These are phyloP conservation scores for Kodamaea leandrae DNA, from an alignment of 805 yeast genomes.

Conservation along the genomic window DNA sequence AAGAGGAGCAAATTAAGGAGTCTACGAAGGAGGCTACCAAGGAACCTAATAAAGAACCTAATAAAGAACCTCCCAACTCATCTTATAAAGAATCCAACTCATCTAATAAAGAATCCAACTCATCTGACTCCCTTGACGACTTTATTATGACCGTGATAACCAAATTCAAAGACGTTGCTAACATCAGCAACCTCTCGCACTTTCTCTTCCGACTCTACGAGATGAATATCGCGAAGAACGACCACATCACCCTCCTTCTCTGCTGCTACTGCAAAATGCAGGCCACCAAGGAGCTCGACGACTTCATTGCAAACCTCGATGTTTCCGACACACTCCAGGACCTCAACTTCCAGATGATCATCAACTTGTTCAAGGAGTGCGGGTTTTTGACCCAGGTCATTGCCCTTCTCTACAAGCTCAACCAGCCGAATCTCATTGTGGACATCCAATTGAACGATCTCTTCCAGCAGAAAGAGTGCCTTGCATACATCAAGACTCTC, in stretches of 20 bases:
- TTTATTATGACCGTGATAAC: constrained; percentile 71
- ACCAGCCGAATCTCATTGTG: constrained; percentile 72
- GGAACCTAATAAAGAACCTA: constrained; percentile 14
- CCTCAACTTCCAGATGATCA: constrained; percentile 67
- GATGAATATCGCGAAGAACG: constrained; percentile 57
- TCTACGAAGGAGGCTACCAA: no score
- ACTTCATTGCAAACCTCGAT: constrained; percentile 49
- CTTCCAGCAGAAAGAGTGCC: constrained; percentile 54
- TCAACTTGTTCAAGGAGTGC: constrained; percentile 70
- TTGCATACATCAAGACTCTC: constrained; percentile 65
- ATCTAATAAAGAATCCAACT: no score
- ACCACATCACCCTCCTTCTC: constrained; percentile 76
- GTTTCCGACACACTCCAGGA: constrained; percentile 25
- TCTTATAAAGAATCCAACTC: no score
- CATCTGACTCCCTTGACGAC: constrained; percentile 22
- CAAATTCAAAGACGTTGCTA: constrained; percentile 74
- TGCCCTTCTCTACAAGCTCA: constrained; percentile 62
- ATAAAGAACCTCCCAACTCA: constrained; percentile 21
- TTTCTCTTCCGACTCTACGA: constrained; percentile 63
- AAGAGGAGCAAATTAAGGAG: constrained; percentile 7
- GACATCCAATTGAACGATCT: constrained; percentile 70
- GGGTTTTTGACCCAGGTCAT: constrained; percentile 67
- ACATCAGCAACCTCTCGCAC: constrained; percentile 58
- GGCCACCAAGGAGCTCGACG: constrained; percentile 51
- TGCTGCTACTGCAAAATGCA: constrained; percentile 80